Conservation (phyloP, 1,139 yeast species). For the Debaryomycetaceae sp. region DNA sequence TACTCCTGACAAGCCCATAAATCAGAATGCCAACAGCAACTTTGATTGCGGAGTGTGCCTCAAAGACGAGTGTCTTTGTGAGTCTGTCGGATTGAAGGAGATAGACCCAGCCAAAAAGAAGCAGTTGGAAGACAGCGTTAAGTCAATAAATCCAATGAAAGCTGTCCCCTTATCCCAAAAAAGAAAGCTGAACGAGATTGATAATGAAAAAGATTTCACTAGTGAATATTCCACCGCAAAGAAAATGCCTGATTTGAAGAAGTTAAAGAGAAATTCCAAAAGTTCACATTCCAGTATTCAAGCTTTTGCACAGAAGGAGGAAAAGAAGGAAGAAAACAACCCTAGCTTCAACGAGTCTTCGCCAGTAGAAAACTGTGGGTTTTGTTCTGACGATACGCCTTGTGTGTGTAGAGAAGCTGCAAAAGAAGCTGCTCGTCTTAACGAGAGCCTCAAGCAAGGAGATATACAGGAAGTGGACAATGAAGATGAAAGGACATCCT, state of each 20-base stretch:
- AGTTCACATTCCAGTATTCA: background rate
- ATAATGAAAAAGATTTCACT: conserved; percentile 54
- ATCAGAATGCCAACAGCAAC: conserved; percentile 10
- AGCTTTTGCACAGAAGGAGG: conserved; percentile 1
- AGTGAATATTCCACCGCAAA: conserved; percentile 36
- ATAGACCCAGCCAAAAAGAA: conserved; percentile 8
- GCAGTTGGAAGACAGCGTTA: conserved; percentile 30
- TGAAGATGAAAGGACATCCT: conserved; percentile 23
- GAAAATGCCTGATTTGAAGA: conserved; percentile 41
- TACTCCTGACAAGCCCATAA: conserved; percentile 2
- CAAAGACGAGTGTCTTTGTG: conserved; percentile 72
- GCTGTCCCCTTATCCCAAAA: conserved; percentile 54
- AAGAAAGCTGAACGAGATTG: conserved; percentile 18
- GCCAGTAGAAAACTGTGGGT: conserved; percentile 82
- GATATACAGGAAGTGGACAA: conserved; percentile 12
- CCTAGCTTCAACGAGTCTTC: conserved; percentile 37
- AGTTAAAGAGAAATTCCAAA: conserved; percentile 13
- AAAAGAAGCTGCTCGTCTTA: conserved; percentile 48
- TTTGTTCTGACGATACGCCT: conserved; percentile 88
- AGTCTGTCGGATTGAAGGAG: conserved; percentile 54
- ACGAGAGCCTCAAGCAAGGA: conserved; percentile 19
- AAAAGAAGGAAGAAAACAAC: conserved; percentile 2
- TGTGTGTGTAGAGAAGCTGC: conserved; percentile 90
- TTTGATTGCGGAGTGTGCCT: conserved; percentile 65
- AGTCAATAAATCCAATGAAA: conserved; percentile 51